phyloP scores from a whole-genome alignment of 306 rosid genomes.

The Pueraria montana region DNA sequence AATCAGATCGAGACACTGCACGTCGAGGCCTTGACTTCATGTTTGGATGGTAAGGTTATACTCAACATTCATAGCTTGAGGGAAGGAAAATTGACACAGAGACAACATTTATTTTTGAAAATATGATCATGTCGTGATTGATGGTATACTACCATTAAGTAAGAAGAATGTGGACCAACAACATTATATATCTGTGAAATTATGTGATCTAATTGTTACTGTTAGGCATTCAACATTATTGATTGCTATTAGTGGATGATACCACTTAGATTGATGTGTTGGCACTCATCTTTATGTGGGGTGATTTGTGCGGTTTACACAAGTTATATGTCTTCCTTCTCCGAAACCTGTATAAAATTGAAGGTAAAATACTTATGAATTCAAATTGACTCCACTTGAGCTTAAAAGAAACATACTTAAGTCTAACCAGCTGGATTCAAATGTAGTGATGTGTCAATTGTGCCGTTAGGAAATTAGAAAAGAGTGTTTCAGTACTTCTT shows the following conservation, averaged over 20 bases:
- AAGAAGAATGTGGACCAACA: conserved; percentile 21
- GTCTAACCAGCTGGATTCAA: conserved; percentile 25
- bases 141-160: not conserved
- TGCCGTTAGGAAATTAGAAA: conserved; percentile 16
- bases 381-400: conserved; percentile 18
- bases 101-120: conserved; percentile 15
- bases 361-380: conserved; percentile 11
- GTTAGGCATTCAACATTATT: not conserved
- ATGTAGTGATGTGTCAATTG: conserved; percentile 8
- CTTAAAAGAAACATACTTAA: conserved; percentile 2
- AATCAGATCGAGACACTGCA: conserved; percentile 61
- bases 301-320: conserved; percentile 8
- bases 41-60: conserved; percentile 71
- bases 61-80: conserved; percentile 30
- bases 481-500: conserved; percentile 1
- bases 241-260: not conserved
- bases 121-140: conserved; percentile 24
- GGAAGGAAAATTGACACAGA: conserved; percentile 8
- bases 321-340: conserved; percentile 26
- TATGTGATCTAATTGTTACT: conserved; percentile 22
- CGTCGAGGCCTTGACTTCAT: conserved; percentile 69
- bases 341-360: not conserved
- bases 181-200: conserved; percentile 16
- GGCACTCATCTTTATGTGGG: conserved; percentile 2
- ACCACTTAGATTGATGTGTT: not conserved